phyloP scores from a whole-genome alignment of 129 eudicot genomes.

The Flaveria trinervia region DNA sequence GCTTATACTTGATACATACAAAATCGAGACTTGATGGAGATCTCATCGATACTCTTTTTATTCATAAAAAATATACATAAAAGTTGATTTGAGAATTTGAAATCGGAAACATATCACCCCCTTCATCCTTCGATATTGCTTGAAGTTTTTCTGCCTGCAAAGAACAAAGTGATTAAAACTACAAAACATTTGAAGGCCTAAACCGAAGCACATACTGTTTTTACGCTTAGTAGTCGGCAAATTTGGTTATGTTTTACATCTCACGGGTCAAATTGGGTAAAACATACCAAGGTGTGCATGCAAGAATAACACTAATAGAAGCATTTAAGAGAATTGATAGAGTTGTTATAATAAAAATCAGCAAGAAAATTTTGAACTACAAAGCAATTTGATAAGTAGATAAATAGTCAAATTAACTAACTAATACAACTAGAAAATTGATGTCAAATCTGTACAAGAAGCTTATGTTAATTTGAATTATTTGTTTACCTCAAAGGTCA shows the following conservation, averaged over 20 bases:
- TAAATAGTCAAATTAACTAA: neutral
- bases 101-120: constrained; percentile 23
- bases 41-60: constrained; percentile 8
- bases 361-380: neutral
- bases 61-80: neutral
- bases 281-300: neutral
- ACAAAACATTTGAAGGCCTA: neutral
- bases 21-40: constrained; percentile 20
- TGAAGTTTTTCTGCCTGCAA: constrained; percentile 32
- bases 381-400: neutral
- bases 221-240: neutral
- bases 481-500: constrained; percentile 13
- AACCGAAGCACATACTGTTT: neutral
- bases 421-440: neutral
- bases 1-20: constrained; percentile 25
- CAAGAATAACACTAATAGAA: neutral
- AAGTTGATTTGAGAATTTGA: constrained; percentile 4
- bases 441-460: neutral
- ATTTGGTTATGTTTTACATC: neutral
- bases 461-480: neutral
- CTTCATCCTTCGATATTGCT: constrained; percentile 25
- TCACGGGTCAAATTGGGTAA: neutral
- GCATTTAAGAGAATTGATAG: neutral
- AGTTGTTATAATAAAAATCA: neutral
- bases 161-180: constrained; percentile 1